A percentile compares a stretch with the other conserved stretches of the same genome.
These are phyloP conservation scores for Leccinum laetum DNA, from an alignment of 1,284 basidiomycete species.

Conservation along the genomic window DNA sequence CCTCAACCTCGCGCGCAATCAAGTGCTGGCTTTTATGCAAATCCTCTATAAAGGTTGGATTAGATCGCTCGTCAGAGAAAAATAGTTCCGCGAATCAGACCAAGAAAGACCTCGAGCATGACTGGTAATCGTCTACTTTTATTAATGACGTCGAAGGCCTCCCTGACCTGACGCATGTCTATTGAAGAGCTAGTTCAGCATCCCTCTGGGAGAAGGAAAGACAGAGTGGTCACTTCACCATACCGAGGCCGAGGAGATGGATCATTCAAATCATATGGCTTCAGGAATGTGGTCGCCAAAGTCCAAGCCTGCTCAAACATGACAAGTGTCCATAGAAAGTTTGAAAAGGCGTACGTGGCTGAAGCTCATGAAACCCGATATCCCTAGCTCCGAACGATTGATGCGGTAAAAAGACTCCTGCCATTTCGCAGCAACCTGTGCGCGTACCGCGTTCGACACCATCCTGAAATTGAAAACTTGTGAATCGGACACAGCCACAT, in stretches of 20 bases:
- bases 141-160: conserved; percentile 56
- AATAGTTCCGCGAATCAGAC: conserved; percentile 36
- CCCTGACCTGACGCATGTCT: conserved; percentile 52
- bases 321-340: conserved; percentile 2
- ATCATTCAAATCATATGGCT: conserved; percentile 53
- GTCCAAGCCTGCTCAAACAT: conserved; percentile 56
- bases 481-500: conserved; percentile 25
- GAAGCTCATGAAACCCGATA: conserved; percentile 63
- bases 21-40: conserved; percentile 59
- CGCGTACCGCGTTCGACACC: conserved; percentile 55
- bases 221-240: conserved; percentile 31
- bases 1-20: conserved; percentile 58
- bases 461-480: conserved; percentile 27
- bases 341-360: conserved; percentile 49
- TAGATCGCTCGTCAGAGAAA: neutral
- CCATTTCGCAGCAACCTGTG: conserved; percentile 72
- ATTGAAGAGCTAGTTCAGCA: conserved; percentile 8
- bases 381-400: conserved; percentile 62
- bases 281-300: conserved; percentile 53
- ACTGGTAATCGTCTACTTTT: conserved; percentile 57
- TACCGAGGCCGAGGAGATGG: conserved; percentile 33
- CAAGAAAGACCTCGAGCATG: conserved; percentile 66
- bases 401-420: conserved; percentile 65
- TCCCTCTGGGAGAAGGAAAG: neutral
- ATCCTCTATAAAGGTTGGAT: conserved; percentile 46